Evolutionary conservation across 345 rosid species (phyloP), one percentile per base, ranked within the genome.

Genomic region (Crucihimalaya himalaica): DNA sequence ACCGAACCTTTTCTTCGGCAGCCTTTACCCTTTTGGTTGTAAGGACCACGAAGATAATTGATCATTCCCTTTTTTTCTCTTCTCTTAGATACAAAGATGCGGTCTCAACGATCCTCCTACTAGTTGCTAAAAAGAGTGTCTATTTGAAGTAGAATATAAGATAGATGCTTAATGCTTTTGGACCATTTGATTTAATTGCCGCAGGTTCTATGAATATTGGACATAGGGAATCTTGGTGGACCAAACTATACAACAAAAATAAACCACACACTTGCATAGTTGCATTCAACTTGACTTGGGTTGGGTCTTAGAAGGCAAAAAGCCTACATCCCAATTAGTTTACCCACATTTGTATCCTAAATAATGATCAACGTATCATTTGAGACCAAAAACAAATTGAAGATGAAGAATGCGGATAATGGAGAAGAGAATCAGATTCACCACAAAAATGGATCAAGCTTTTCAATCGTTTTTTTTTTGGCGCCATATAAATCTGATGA

Each of bases 161-260:
- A 16, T 43, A 18, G 43, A 68, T 68, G 63, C 69, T 68, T 19
- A 16, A 64, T 37, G 55, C 65, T 76, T 71, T 70, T 64, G 80
- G 80, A 77, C 76, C 80, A 71, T 37, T 37, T 74, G 61, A 58
- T 66, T 57, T 74, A 25, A 9, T 53, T 53, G 52, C 9, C 54
- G 13, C 29, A 20, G 64, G 61, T 75, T 60, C 69, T 13, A 32
- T 63, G 64, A 42, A 54, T 52, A 16, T 14, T 35, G 60, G 75
- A 70, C 74, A 20, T 37, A 35, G 54, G 71, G 63, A 68, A 68
- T 52, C 5, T 61, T 34, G 6, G 43, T 69, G 75, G 75, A 57
- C 76, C 68, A 66, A 34, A 9, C 11, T n/a, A 31, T 46, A 21
- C 35, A 18, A 65, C 57, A 12, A 40, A 5, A 45, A 6, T 0